phyloP scores from a whole-genome alignment of 164 flowering plant genomes.

The Brasenia schreberi region DNA sequence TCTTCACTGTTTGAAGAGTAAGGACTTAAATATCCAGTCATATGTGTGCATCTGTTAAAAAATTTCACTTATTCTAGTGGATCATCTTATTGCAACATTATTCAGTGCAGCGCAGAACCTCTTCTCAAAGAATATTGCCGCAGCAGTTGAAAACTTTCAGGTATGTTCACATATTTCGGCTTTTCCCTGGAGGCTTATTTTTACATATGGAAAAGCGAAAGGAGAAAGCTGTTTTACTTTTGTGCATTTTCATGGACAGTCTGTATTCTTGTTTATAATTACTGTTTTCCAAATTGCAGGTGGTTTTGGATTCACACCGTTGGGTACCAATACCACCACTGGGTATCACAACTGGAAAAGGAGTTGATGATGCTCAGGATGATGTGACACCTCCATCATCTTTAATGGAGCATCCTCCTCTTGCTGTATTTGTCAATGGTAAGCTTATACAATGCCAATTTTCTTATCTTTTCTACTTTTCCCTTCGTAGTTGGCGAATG shows the following conservation, averaged over 20 bases:
- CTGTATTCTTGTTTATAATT: not conserved
- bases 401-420: slow-evolving; percentile 97
- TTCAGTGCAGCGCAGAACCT: slow-evolving; percentile 87
- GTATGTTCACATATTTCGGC: slow-evolving; percentile 16
- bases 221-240: not conserved
- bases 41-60: too few species aligned
- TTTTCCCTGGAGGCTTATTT: too few species aligned
- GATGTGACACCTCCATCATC: slow-evolving; percentile 88
- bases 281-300: slow-evolving; percentile 20
- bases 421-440: slow-evolving; percentile 95
- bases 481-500: too few species aligned
- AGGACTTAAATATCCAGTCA: slow-evolving; percentile 1
- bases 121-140: slow-evolving; percentile 73
- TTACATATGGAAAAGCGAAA: too few species aligned
- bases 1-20: slow-evolving; percentile 97
- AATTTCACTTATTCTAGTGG: not conserved
- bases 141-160: slow-evolving; percentile 97
- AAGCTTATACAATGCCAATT: slow-evolving; percentile 1
- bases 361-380: slow-evolving; percentile 60
- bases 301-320: slow-evolving; percentile 92
- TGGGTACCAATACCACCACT: slow-evolving; percentile 94
- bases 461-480: too few species aligned
- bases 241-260: not conserved
- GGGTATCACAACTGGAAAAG: slow-evolving; percentile 49
- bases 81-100: slow-evolving; percentile 1